Percentiles rank a stretch among this genome's conserved stretches.
Evolutionary conservation across 176 grass and related monocot genomes (phyloP).

Genomic region (Bonia amplexicaulis): DNA sequence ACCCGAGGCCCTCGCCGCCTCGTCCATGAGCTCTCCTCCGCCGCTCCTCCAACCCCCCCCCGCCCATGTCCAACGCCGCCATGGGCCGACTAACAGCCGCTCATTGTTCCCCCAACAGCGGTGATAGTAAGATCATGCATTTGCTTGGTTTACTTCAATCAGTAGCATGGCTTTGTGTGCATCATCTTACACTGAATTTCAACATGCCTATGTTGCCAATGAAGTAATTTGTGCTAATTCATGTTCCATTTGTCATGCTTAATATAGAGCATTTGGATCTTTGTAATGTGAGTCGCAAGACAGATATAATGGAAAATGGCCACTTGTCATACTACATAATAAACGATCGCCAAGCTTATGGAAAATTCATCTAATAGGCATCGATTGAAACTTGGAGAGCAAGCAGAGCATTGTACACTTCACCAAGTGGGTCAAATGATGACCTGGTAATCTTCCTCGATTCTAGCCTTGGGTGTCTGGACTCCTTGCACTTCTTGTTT

Average conservation of each 20-base stretch:
- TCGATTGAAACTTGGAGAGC: too few species aligned
- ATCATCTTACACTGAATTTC: conserved; percentile 7
- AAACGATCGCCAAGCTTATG: too few species aligned
- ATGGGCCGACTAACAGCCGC: neutral
- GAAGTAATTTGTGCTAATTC: conserved; percentile 4
- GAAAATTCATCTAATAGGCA: too few species aligned
- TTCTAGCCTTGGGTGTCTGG: neutral
- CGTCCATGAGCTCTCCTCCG: conserved; percentile 66
- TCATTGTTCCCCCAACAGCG: conserved; percentile 49
- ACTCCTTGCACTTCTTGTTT: neutral
- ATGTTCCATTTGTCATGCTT: conserved; percentile 30
- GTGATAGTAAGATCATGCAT: too few species aligned
- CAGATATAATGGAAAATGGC: too few species aligned
- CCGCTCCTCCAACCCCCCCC: conserved; percentile 2
- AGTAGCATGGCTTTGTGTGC: too few species aligned
- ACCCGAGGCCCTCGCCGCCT: conserved; percentile 77
- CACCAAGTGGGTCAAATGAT: too few species aligned
- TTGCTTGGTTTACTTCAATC: too few species aligned
- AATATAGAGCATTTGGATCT: conserved; percentile 83
- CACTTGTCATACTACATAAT: too few species aligned
- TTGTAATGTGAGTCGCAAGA: conserved; percentile 61
- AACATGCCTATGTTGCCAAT: neutral
- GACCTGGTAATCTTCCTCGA: too few species aligned
- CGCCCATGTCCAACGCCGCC: neutral
- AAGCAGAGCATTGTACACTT: too few species aligned